Evolutionary conservation across 169 alveolate species (phyloP).

Genomic region (Cryptosporidium viatorum): DNA sequence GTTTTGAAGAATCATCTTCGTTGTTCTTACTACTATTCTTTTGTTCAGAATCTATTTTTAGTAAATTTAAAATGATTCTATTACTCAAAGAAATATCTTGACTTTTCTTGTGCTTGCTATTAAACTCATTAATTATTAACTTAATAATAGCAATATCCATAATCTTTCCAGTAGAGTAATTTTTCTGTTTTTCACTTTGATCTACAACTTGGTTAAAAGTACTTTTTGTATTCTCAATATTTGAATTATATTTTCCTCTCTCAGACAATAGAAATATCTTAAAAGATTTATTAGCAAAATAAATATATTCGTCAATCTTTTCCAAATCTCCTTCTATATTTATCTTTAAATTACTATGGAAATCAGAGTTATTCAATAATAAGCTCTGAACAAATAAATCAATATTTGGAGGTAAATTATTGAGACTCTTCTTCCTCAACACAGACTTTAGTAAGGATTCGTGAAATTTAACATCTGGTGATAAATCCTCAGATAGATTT

Average conservation of each 20-base stretch:
- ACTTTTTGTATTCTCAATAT: neutral
- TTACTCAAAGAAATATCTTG: constrained; percentile 16
- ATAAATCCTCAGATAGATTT: constrained; percentile 42
- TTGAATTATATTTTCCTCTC: constrained; percentile 21
- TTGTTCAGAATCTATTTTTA: constrained; percentile 1
- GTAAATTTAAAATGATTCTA: neutral
- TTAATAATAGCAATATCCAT: constrained; percentile 56
- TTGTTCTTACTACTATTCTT: neutral
- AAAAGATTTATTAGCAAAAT: constrained; percentile 31
- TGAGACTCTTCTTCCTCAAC: constrained; percentile 2
- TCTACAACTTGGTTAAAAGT: too few relatives aligned
- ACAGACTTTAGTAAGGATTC: constrained; percentile 38
- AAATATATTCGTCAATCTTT: constrained; percentile 23
- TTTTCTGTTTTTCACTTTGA: neutral
- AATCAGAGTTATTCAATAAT: constrained; percentile 1
- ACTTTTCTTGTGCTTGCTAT: neutral
- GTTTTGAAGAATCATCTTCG: neutral
- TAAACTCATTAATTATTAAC: constrained; percentile 44
- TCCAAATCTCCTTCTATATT: constrained; percentile 12
- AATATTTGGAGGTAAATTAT: constrained; percentile 10
- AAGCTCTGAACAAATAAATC: constrained; percentile 24
- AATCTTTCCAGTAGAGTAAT: constrained; percentile 42
- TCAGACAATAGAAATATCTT: constrained; percentile 30
- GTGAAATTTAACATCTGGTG: constrained; percentile 59
- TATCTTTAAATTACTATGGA: neutral